Base-by-base conservation (phyloP, 441 rosid species). In the Pelargonium cotyledonis region DNA sequence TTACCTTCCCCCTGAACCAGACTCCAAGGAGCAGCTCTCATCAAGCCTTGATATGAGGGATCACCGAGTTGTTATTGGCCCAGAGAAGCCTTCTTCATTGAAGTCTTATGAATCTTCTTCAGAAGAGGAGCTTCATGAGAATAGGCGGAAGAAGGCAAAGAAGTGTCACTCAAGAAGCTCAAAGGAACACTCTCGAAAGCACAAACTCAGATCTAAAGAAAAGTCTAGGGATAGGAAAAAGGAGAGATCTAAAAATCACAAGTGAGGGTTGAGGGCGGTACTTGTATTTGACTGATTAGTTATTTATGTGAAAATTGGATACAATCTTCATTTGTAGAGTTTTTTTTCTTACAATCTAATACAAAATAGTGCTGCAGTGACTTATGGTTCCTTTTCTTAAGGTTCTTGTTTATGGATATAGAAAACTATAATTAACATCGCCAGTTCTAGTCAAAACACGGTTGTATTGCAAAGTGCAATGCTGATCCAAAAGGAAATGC, bases 221-320 rank as follows among this genome's bases (percentile, higher is more conserved):
- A 85, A 78, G 80, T 76, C 81, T 8, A 79, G 72, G 58, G 82
- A 83, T 67, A 77, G 77, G 84, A 83, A 77, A 76, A 83, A 43
- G 70, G 82, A 79, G 78, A 80, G 43, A 76, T 83, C 80, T 23
- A 69, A 75, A 60, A 73, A 43, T 5, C 19, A n/a, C 16, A 3
- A 51, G 58, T n/a, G 58, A 51, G 16, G 18, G 40, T 6, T 51
- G 16, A 51, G 15, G 58, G 6, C 15, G 57, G 57, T 51, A 2
- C 18, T 51, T 51, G 15, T 51, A 51, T n/a, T 5, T 12, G 1
- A n/a, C 8, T 51, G 58, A n/a, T 35, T 7, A 35, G 40, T 35
- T 35, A 0, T n/a, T 51, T 51, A 16, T 51, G 38, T 38, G 41
- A 38, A 38, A 38, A 38, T 38, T 38, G 41, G 41, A 38, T 38